Evolutionary conservation across 2,329 filamentous ascomycete genomes (phyloP), one percentile per base, ranked within the genome.

Genomic region (Aaosphaeria pasadenensis): DNA sequence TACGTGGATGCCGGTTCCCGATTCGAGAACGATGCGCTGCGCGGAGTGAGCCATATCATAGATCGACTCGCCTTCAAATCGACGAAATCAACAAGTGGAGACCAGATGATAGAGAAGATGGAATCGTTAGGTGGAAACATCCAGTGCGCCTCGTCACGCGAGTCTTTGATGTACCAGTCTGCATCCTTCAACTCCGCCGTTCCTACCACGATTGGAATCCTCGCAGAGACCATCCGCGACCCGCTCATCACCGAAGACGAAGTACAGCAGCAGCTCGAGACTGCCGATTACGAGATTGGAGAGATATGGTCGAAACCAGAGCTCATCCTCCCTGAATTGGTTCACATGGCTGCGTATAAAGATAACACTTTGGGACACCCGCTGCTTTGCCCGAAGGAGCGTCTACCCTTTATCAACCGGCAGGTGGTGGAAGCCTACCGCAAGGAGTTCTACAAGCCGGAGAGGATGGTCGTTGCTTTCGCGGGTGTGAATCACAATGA

Each of bases 291-390:
- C 67, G 94, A 99, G 74, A 94, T 99, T 69, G 84, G 85, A 28
- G 94, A 97, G 76, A 97, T 99, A 48, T 99, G 94, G 94, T 87
- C 87, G 60, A 97, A 95, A 78, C 91, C 94, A 0, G 92, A 97
- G 64, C 81, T 99, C 47, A 97, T 99, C 59, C 76, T 99, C 51
- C 94, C 94, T 0, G 94, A 99, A 74, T 75, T 99, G 59, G 87
- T 97, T 35, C 94, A 99, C 71, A 94, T 91, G 76, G 91, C 94
- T 7, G 94, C 91, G 2, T 99, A 89, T 74, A 94, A 91, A 76
- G 88, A 94, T 67, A 97, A 99, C 74, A 97, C 94, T 0, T 79
- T 99, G 9, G 94, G 94, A 35, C 95, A 97, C 71, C 94, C 94
- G 4, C 71, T 99, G 56, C 74, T 99, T 44, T 99, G 94, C 67